phyloP scores from a whole-genome alignment of 345 rosid species.

The Pistacia atlantica region DNA sequence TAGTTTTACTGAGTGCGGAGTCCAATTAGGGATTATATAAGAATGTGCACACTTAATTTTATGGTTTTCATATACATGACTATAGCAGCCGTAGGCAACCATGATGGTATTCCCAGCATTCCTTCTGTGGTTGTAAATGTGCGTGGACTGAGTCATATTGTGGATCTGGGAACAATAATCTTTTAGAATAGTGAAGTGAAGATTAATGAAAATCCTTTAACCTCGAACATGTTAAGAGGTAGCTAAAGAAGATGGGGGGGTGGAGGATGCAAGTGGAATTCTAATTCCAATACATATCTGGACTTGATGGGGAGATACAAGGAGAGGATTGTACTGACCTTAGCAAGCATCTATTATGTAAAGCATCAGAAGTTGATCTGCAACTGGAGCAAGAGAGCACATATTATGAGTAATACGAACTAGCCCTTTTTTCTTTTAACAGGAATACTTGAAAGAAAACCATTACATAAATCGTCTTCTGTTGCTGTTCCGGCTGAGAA shows the following conservation, averaged over 20 bases:
- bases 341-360: background rate
- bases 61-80: background rate
- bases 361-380: background rate
- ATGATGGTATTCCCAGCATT: background rate
- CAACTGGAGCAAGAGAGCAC: background rate
- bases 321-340: background rate
- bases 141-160: background rate
- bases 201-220: constrained; percentile 6
- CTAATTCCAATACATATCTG: background rate
- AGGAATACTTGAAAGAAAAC: background rate
- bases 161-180: background rate
- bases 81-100: background rate
- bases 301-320: background rate
- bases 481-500: background rate
- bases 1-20: background rate
- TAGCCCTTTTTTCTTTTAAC: background rate
- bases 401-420: background rate
- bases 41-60: background rate
- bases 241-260: background rate
- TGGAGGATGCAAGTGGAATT: background rate
- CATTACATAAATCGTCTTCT: background rate
- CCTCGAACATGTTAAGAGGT: background rate
- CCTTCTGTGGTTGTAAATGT: background rate
- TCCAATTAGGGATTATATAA: background rate
- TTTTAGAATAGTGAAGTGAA: background rate